phyloP scores from a whole-genome alignment of 768 basidiomycete genomes.

The Boletus rufocinnamomeus region DNA sequence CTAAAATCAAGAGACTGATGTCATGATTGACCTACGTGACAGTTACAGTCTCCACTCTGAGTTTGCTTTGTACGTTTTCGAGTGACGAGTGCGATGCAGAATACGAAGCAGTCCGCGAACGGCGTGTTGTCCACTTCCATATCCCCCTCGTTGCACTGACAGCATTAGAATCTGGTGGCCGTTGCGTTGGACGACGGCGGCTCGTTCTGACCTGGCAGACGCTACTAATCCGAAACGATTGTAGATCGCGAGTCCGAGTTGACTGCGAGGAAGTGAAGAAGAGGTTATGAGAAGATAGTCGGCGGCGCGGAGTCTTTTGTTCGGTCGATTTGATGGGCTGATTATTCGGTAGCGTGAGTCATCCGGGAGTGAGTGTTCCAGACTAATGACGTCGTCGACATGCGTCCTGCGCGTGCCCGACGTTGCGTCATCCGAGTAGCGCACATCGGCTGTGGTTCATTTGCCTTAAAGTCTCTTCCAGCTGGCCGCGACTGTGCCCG shows the following conservation, averaged over 20 bases:
- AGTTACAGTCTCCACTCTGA: too few relatives aligned
- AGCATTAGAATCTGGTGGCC: background rate
- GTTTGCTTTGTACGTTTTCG: background rate
- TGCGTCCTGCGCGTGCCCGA: too few relatives aligned
- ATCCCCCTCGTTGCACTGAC: background rate
- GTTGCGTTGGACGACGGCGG: background rate
- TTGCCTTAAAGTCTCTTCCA: background rate
- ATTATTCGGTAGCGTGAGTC: too few relatives aligned
- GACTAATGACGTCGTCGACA: too few relatives aligned
- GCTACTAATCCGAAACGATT: too few relatives aligned
- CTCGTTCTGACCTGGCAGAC: constrained; percentile 2
- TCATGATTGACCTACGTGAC: background rate
- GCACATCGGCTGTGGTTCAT: background rate
- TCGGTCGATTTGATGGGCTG: too few relatives aligned
- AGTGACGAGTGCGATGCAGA: background rate
- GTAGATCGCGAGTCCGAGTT: too few relatives aligned
- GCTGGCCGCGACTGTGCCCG: background rate
- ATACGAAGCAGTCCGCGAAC: background rate
- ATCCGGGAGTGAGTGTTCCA: too few relatives aligned
- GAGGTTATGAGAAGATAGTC: too few relatives aligned
- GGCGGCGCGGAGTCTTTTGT: too few relatives aligned
- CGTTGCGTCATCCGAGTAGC: too few relatives aligned
- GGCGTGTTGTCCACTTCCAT: background rate
- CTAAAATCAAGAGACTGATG: background rate
- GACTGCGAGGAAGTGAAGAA: too few relatives aligned